A percentile compares a stretch with the other conserved stretches of the same genome.
Conservation (phyloP, 768 basidiomycete species). For the Agaricus subrufescens region DNA sequence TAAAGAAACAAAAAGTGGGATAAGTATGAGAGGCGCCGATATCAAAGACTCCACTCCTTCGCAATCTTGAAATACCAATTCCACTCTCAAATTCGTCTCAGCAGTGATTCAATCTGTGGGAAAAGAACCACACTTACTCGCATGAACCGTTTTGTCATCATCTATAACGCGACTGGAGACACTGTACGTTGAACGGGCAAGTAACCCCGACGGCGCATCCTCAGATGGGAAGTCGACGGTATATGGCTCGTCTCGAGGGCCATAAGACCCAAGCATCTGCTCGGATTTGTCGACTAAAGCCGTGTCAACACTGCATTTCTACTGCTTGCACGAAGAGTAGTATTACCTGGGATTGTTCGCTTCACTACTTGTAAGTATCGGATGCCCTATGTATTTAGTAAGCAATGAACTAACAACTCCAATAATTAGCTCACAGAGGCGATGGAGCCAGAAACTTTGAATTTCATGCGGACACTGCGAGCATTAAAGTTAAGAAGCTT, state of each 20-base stretch:
- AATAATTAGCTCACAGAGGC: conserved; percentile 53
- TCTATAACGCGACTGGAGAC: conserved; percentile 84
- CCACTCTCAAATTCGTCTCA: conserved; percentile 46
- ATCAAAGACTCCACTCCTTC: conserved; percentile 67
- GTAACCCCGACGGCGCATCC: conserved; percentile 68
- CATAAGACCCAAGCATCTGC: conserved; percentile 93
- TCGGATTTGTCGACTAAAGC: conserved; percentile 83
- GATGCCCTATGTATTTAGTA: conserved; percentile 46
- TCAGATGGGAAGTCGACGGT: conserved; percentile 74
- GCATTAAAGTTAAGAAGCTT: conserved; percentile 5
- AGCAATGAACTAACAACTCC: conserved; percentile 6
- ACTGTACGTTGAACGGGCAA: conserved; percentile 73
- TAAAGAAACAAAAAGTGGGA: neutral
- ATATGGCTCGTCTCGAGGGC: conserved; percentile 66
- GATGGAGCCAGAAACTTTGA: conserved; percentile 88
- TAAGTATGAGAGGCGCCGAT: neutral
- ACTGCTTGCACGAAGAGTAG: neutral
- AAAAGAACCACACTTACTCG: conserved; percentile 45
- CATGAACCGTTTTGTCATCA: conserved; percentile 79
- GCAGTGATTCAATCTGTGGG: neutral
- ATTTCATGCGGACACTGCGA: conserved; percentile 69
- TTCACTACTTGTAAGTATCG: conserved; percentile 90
- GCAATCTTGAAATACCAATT: conserved; percentile 89
- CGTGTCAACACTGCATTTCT: neutral
- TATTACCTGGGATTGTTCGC: conserved; percentile 68